Evolutionary conservation across 2,329 filamentous ascomycete genomes (phyloP), one percentile per base, ranked within the genome.

Genomic region (Tolypocladium paradoxum): DNA sequence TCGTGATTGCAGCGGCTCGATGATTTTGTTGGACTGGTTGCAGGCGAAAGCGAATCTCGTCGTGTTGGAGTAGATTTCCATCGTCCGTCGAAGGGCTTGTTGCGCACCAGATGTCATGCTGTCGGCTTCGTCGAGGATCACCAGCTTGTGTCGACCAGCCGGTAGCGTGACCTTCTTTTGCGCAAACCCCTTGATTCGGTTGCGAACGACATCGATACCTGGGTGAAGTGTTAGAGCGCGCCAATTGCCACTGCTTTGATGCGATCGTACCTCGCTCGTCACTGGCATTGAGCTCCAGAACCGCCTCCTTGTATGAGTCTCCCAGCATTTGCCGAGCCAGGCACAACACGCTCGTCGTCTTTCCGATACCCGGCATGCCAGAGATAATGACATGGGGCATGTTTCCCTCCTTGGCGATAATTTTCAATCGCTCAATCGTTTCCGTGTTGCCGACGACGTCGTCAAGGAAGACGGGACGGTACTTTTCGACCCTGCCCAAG

Each of bases 371-470:
- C 22, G 93, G 93, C 90, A 96, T 97, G 55, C 93, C 93, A n/a
- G 90, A 96, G 64, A 99, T 97, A 71, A 99, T 97, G 65, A 99
- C 83, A 72, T 99, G 93, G 2, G 93, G 93, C 91, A 99, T 96
- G 73, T 99, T 99, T 62, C 93, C 93, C 73, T 97, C 93, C 70
- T 91, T 93, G 48, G 93, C 91, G 62, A 99, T 97, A 64, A 99
- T 97, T 68, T 97, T 97, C 63, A 99, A 76, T 53, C 93, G 87
- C 70, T 97, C 92, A 63, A 99, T 90, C 1, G 93, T 99, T 69
- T 99, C 93, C 22, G 89, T 95, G 71, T 99, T 99, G 65, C 93
- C 93, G 52, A 99, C 93, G 51, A 99, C 85, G 73, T 99, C 92
- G 72, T 97, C 90, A 33, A 99, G 83, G 71, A 95, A 95, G 51